Evolutionary conservation across 495 filamentous ascomycete genomes (phyloP).

Genomic region (Elaphomyces granulatus): DNA sequence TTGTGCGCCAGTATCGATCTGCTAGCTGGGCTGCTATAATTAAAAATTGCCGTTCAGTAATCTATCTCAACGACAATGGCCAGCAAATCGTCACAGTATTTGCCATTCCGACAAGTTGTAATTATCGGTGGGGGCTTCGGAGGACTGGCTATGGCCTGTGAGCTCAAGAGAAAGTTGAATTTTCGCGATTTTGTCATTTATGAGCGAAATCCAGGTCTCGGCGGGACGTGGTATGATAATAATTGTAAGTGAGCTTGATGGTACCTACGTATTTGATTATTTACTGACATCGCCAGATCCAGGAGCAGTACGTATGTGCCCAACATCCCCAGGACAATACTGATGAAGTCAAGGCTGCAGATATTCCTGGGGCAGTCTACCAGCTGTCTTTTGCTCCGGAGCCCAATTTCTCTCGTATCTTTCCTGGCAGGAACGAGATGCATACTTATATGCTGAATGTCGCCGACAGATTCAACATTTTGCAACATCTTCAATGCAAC

Average conservation of each 20-base stretch:
- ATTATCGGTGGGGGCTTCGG: slow-evolving; percentile 18
- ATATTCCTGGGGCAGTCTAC: slow-evolving; percentile 16
- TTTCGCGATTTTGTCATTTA: slow-evolving; percentile 15
- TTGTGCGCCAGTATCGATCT: no score
- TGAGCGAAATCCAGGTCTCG: slow-evolving; percentile 9
- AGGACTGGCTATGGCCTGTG: slow-evolving; percentile 15
- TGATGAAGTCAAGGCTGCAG: slow-evolving; percentile 19
- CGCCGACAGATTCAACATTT: slow-evolving; percentile 3
- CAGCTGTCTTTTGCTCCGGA: slow-evolving; percentile 17
- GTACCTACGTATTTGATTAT: not conserved
- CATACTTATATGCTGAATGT: slow-evolving; percentile 2
- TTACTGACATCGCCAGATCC: not conserved
- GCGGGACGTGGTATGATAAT: slow-evolving; percentile 17
- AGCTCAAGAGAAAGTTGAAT: slow-evolving; percentile 11
- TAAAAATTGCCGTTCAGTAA: no score
- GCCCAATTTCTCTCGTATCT: slow-evolving; percentile 14
- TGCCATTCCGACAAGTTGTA: slow-evolving; percentile 8
- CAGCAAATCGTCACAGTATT: no score
- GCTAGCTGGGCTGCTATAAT: no score
- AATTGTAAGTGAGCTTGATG: slow-evolving; percentile 6
- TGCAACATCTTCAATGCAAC: slow-evolving; percentile 8
- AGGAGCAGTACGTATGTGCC: not conserved
- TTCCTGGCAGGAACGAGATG: slow-evolving; percentile 14
- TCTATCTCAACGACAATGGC: no score
- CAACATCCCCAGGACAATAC: not conserved